phyloP scores from a whole-genome alignment of 1,284 basidiomycete genomes.

The Leccinum fallax region DNA sequence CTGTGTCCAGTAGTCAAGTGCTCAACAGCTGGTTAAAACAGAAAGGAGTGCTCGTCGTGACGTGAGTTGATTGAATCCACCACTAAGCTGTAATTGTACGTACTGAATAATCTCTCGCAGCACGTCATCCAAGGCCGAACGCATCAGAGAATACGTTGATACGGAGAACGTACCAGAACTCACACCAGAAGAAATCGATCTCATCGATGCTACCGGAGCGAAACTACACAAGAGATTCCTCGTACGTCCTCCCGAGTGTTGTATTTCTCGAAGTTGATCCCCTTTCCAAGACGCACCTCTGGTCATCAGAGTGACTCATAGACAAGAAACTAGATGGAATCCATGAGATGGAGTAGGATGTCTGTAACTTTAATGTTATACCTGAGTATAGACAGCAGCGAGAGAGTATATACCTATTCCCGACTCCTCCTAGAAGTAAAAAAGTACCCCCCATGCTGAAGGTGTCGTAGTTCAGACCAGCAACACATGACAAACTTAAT shows the following conservation, averaged over 20 bases:
- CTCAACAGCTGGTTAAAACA: slow-evolving; percentile 63
- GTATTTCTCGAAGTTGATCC: no score
- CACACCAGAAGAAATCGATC: slow-evolving; percentile 58
- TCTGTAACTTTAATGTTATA: no score
- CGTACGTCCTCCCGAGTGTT: slow-evolving; percentile 17
- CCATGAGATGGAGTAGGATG: no score
- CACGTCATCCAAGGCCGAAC: slow-evolving; percentile 68
- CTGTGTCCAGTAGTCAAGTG: slow-evolving; percentile 56
- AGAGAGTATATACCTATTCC: no score
- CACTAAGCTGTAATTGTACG: slow-evolving; percentile 2
- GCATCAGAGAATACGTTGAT: slow-evolving; percentile 69
- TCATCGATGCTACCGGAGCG: slow-evolving; percentile 64
- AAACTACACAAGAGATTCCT: slow-evolving; percentile 53
- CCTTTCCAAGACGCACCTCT: no score
- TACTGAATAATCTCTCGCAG: slow-evolving; percentile 37
- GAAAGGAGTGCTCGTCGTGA: slow-evolving; percentile 63
- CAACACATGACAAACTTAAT: no score
- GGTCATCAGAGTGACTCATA: no score
- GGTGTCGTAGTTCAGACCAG: no score
- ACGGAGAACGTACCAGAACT: slow-evolving; percentile 58
- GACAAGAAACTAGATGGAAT: no score
- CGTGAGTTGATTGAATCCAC: slow-evolving; percentile 48
- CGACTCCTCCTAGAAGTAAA: no score
- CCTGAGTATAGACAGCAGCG: no score
- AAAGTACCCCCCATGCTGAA: no score